Evolutionary conservation across 257 asterid genomes (phyloP), one percentile per base, ranked within the genome.

Genomic region (Scutellaria minor): DNA sequence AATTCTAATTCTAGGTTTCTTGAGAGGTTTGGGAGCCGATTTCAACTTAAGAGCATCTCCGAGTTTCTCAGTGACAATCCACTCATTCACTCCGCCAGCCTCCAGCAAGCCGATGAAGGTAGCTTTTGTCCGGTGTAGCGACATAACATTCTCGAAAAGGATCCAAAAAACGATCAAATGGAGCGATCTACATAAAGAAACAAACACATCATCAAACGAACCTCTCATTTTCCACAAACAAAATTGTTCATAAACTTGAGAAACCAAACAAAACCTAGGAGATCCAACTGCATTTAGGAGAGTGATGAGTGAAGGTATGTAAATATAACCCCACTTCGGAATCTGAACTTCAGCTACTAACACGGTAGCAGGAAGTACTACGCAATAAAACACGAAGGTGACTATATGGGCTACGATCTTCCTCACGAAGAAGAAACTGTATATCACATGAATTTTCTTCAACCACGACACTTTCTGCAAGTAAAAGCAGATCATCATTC

Each of bases 21-120:
- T 85, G 62, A 80, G 70, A 8, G 95, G 86, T 66, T 84, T 89
- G 1, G 63, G 53, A 3, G 90, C 89, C 5, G 95, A 72, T 75
- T 91, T 94, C 15, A 82, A 42, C 87, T 84, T 94, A 57, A 75
- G 79, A 59, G 87, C 92, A 47, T 88, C 96, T 1, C 99, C 99
- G 2, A 91, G 89, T 79, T 94, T 94, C 83, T 94, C 97, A 0
- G 99, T 94, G 8, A 94, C 99, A 7, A 94, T 85, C 99, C 99
- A 94, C 83, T 94, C 99, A 42, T 94, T 94, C 68, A 87, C 97
- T 73, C 99, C 79, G 40, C 89, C 96, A 0, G 89, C 88, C 85
- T 91, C 99, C 79, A 94, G 57, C 85, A 94, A 68, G 18, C 99
- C 99, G 46, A 94, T 85, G 84, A 94, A 81, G 71, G 97, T 91